Evolutionary conservation across 169 alveolate species (phyloP).

Genomic region (Theileria parva): DNA sequence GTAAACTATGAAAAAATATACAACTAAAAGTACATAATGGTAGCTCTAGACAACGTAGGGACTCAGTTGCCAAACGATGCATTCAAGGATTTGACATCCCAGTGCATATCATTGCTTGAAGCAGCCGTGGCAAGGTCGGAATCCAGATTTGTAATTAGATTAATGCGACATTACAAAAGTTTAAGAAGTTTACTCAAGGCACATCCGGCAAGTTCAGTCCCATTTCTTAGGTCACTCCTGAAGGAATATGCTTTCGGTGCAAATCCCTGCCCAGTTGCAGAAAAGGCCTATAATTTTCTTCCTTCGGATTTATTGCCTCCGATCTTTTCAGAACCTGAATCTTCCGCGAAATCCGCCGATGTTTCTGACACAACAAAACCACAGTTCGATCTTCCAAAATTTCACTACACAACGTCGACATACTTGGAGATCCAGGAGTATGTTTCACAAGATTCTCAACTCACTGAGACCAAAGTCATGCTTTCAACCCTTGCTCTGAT

Average conservation of each 20-base stretch:
- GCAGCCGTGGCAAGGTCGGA: slow-evolving; percentile 62
- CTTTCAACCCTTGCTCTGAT: slow-evolving; percentile 56
- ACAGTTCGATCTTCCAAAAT: not conserved
- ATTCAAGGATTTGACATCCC: slow-evolving; percentile 58
- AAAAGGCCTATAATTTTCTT: slow-evolving; percentile 28
- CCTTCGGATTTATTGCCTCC: slow-evolving; percentile 21
- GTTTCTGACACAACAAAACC: slow-evolving; percentile 1
- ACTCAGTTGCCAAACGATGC: slow-evolving; percentile 59
- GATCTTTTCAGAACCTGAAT: slow-evolving; percentile 7
- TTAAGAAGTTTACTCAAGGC: slow-evolving; percentile 41
- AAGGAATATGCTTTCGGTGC: slow-evolving; percentile 45
- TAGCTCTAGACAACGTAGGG: slow-evolving; percentile 17
- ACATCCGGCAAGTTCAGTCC: slow-evolving; percentile 43
- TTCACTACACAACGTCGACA: slow-evolving; percentile 38
- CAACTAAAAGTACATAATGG: slow-evolving; percentile 1
- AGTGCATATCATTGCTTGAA: slow-evolving; percentile 63
- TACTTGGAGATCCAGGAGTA: slow-evolving; percentile 40
- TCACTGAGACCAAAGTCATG: slow-evolving; percentile 52
- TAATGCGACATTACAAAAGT: slow-evolving; percentile 64
- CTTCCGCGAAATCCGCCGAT: not conserved
- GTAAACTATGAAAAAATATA: slow-evolving; percentile 16
- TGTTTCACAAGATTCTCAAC: slow-evolving; percentile 53
- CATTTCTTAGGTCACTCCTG: slow-evolving; percentile 39
- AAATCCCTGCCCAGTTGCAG: slow-evolving; percentile 47
- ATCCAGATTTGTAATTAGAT: slow-evolving; percentile 53